A percentile compares a stretch with the other conserved stretches of the same genome.
Conservation (phyloP, 257 asterid genomes). For the Anisodus acutangulus region DNA sequence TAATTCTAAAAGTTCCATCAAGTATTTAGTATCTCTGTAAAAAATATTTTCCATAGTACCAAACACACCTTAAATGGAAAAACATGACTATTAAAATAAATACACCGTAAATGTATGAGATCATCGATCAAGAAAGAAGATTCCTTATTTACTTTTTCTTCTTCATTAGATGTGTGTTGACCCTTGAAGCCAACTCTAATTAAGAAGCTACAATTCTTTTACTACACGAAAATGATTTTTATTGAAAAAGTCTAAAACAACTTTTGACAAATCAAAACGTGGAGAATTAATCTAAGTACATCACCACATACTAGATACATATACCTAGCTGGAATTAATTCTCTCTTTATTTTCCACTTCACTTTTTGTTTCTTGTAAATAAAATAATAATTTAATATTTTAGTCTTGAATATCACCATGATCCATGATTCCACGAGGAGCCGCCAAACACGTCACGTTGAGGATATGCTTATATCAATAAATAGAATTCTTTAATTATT, state of each 20-base stretch:
- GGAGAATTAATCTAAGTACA: conserved; percentile 7
- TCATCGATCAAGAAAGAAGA: background rate
- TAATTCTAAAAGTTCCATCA: too few species aligned
- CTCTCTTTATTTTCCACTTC: background rate
- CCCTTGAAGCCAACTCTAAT: too few species aligned
- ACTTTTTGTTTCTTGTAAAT: background rate
- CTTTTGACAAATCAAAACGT: conserved; percentile 10
- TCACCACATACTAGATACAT: background rate
- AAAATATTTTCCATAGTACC: too few species aligned
- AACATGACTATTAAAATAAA: too few species aligned
- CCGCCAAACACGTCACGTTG: conserved; percentile 29
- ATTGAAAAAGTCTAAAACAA: too few species aligned
- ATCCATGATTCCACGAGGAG: background rate
- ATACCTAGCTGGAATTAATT: background rate
- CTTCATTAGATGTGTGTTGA: background rate
- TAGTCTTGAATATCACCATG: background rate
- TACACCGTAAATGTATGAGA: background rate
- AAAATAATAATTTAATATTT: background rate
- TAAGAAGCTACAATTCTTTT: too few species aligned
- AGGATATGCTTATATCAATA: conserved; percentile 18
- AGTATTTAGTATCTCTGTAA: too few species aligned
- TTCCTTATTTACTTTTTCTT: background rate
- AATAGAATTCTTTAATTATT: too few species aligned
- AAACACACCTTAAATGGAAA: too few species aligned
- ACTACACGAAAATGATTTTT: too few species aligned